Conservation (phyloP, 202 grass and related monocot genomes). For the Musa balbisiana region DNA sequence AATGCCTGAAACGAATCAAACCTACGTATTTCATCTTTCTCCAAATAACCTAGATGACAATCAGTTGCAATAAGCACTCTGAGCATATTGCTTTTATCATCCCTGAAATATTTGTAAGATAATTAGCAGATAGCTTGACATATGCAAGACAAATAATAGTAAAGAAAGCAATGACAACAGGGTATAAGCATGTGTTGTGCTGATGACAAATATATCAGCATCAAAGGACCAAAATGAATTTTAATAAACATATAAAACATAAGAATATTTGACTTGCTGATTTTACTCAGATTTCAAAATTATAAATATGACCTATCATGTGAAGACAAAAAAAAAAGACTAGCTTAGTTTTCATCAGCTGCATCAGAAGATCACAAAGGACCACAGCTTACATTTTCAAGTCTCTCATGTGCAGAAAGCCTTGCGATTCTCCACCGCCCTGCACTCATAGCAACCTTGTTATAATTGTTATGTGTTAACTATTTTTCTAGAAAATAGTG, state of each 20-base stretch:
- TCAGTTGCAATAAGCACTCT: conserved; percentile 65
- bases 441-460: background rate
- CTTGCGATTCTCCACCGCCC: background rate
- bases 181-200: background rate
- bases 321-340: background rate
- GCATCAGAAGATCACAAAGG: no score
- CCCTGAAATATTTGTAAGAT: conserved; percentile 17
- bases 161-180: no score
- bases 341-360: no score
- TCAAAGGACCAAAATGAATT: background rate
- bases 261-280: background rate
- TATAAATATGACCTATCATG: background rate
- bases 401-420: background rate
- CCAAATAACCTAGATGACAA: conserved; percentile 91
- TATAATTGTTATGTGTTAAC: background rate
- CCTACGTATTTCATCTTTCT: conserved; percentile 87
- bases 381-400: background rate
- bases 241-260: background rate
- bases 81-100: conserved; percentile 30
- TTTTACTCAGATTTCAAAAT: background rate
- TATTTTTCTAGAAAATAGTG: no score
- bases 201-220: background rate
- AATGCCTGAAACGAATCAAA: conserved; percentile 87
- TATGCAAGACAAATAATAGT: background rate
- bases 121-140: background rate